Evolutionary conservation across 305 asterid genomes (phyloP).

Genomic region (Caryopteris hybrid): DNA sequence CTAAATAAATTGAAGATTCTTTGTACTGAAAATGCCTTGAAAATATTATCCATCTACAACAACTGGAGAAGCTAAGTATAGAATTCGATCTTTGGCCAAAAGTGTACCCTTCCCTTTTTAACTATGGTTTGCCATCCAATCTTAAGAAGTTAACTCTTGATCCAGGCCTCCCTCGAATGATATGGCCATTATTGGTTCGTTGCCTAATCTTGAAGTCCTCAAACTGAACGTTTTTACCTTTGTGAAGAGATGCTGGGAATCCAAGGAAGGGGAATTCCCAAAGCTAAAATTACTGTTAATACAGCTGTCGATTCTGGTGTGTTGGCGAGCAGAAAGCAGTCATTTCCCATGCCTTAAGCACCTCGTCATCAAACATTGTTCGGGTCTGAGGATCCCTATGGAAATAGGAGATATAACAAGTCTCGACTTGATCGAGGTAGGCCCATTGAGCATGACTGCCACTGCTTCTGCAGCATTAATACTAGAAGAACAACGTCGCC

Average conservation of each 20-base stretch:
- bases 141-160: too few relatives aligned
- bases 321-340: not conserved
- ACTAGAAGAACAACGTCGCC: too few relatives aligned
- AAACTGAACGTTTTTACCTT: not conserved
- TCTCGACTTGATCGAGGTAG: conserved; percentile 12
- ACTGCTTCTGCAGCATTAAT: too few relatives aligned
- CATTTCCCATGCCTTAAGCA: conserved; percentile 17
- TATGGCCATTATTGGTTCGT: not conserved
- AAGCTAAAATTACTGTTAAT: conserved; percentile 5
- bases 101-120: too few relatives aligned
- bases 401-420: conserved; percentile 17
- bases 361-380: not conserved
- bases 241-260: not conserved
- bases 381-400: conserved; percentile 1
- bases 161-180: too few relatives aligned
- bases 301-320: not conserved
- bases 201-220: conserved; percentile 22
- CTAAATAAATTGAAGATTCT: not conserved
- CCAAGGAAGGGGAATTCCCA: conserved; percentile 2
- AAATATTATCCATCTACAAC: conserved; percentile 4
- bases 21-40: not conserved
- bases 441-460: too few relatives aligned
- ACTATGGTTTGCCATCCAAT: too few relatives aligned
- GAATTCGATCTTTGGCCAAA: too few relatives aligned
- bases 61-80: not conserved